Evolutionary conservation across 169 alveolate genomes (phyloP), one percentile per base, ranked within the genome.

Genomic region (Plasmodium falciparum): DNA sequence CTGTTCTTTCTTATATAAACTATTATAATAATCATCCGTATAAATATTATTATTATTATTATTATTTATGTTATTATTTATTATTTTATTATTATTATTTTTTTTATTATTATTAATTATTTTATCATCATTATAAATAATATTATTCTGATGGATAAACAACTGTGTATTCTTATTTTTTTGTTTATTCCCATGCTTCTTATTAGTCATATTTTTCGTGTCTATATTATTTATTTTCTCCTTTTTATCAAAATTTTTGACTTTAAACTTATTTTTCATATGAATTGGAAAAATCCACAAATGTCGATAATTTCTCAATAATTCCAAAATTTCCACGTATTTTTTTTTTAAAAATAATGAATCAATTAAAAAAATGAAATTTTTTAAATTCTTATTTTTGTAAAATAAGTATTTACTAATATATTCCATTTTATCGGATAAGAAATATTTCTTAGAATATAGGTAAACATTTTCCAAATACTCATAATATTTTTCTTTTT

Each of bases 391-490:
- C 6, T 24, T 52, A 15, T 80, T 3, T 20, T 49, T 71, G 73
- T 39, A 80, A 58, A 80, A 80, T 61, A 80, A 69, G 33, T 20
- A 13, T 24, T 58, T 80, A 50, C 90, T 80, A 69, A 80, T 4
- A 52, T 33, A 80, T 69, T 80, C 90, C 90, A 80, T 80, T 80
- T 80, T 80, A 33, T 62, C 50, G 17, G 69, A 80, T 49, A 80
- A 47, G 65, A 80, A 69, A 67, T 69, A 69, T 69, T 80, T 80
- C 52, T 54, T 67, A 29, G 74, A 80, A 58, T 80, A 69, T 63
- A 80, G 15, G 59, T 69, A 80, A 20, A 73, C 15, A 39, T 15
- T 58, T 61, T 80, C 85, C 7, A 80, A 56, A 39, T 67, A 67
- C 9, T 67, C 83, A 58, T 66, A 47, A 72, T 69, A 65, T 47